Evolutionary conservation across 1,284 basidiomycete genomes (phyloP), one percentile per base, ranked within the genome.

Genomic region (Leccinum pseudoinsigne): DNA sequence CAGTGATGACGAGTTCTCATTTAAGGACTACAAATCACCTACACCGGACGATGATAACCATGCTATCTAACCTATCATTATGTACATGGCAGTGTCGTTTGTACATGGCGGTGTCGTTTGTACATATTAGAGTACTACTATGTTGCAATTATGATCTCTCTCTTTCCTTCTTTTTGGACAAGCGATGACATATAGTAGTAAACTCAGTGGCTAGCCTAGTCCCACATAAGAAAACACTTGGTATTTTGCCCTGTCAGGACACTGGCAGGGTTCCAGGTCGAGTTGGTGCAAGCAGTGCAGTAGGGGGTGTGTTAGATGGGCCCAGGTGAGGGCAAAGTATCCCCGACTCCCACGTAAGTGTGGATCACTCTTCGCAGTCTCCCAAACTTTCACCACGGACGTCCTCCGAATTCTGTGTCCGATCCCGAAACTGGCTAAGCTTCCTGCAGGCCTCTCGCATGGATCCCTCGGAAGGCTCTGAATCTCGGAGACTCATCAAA

Each of bases 401-500:
- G 1, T 74, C 72, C 14, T 60, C 71, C 9, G 71, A 77, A 51
- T 74, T 77, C 40, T 73, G 60, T n/a, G 67, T 76, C 34, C 74
- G 72, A 50, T 75, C 68, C n/a, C 63, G 62, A 42, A 61, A 68
- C 50, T 75, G 69, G 71, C 64, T 59, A 6, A 26, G 9, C 38
- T 72, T 74, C 74, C 77, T 61, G 70, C 86, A 65, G 79, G 83
- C 67, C 78, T 84, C 47, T 71, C 79, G 23, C 70, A 77, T 14
- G 74, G 77, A 34, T 78, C 82, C 83, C 79, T n/a, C 26, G 26
- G 26, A 26, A 26, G 26, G 26, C 26, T 26, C 26, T 26, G 26
- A 26, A 26, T 26, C 26, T 26, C 26, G 26, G 26, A 26, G 26
- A 26, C 26, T 26, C 26, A 26, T 26, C 26, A 26, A 26, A 26